Percentiles rank a stretch among this genome's conserved stretches.
Evolutionary conservation across 148 eudicot species (phyloP).

Genomic region (Vaccinium corymbosum): DNA sequence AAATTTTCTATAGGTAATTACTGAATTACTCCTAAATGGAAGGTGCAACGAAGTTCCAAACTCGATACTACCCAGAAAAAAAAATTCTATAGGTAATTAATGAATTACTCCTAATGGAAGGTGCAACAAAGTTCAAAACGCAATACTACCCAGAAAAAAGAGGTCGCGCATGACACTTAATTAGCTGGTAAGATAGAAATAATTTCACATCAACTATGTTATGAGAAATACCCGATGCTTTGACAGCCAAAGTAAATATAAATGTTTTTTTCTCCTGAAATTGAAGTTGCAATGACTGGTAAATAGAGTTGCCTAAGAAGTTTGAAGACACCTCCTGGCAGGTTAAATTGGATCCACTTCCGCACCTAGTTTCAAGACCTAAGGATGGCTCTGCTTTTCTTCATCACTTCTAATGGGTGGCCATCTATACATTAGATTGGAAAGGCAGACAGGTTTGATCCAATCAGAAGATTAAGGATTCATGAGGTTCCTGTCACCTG

Average conservation of each 20-base stretch:
- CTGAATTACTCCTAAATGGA: background rate
- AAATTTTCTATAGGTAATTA: background rate
- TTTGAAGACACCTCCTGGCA: background rate
- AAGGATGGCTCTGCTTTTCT: background rate
- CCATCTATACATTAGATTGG: background rate
- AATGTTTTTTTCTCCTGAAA: background rate
- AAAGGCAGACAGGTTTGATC: background rate
- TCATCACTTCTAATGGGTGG: background rate
- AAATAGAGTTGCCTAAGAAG: background rate
- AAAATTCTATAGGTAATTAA: too few relatives aligned
- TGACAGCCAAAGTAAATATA: background rate
- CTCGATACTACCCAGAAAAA: too few relatives aligned
- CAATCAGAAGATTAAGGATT: background rate
- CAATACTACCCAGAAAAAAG: background rate
- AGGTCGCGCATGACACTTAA: background rate
- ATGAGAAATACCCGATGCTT: background rate
- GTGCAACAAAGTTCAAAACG: too few relatives aligned
- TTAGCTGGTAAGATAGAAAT: background rate
- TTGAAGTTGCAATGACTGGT: background rate
- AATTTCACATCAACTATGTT: background rate
- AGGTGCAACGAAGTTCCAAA: background rate
- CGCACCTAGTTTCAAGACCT: background rate
- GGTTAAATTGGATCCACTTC: background rate
- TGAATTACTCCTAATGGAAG: too few relatives aligned
- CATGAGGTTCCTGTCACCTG: background rate